Evolutionary conservation across 2,329 filamentous ascomycete species (phyloP).

Genomic region (Nannizziopsis barbatae): DNA sequence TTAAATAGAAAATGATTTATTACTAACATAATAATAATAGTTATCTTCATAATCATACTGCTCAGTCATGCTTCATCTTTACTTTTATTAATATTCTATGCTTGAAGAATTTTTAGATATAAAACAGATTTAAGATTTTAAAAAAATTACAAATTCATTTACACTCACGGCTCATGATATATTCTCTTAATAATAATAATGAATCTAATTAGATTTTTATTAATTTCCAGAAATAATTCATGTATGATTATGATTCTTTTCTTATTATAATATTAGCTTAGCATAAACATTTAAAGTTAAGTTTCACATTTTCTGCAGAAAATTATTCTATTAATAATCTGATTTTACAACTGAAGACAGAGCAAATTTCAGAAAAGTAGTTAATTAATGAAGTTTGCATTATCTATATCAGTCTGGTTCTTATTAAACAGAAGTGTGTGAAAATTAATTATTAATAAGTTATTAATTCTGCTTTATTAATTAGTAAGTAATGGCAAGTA

Average conservation of each 20-base stretch:
- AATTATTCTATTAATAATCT: constrained; percentile 2
- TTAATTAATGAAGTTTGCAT: constrained; percentile 59
- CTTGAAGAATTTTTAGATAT: no score
- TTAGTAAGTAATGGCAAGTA: constrained; percentile 66
- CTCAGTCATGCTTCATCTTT: no score
- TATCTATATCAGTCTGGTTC: constrained; percentile 63
- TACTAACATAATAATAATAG: no score
- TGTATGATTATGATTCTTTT: constrained; percentile 3
- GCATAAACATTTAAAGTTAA: background rate
- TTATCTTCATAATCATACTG: no score
- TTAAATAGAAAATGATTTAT: no score
- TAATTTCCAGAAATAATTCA: constrained; percentile 1
- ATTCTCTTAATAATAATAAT: constrained; percentile 7
- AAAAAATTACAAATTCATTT: background rate
- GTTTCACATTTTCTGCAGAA: background rate
- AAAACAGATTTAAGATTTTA: no score
- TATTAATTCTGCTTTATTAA: constrained; percentile 42
- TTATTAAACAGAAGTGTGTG: constrained; percentile 43
- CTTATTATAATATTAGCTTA: background rate
- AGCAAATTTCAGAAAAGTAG: constrained; percentile 64
- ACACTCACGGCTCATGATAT: constrained; percentile 1
- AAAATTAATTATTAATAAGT: no score
- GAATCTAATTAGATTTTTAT: background rate
- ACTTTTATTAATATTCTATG: no score
- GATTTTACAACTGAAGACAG: constrained; percentile 47